Evolutionary conservation across 371 early-diverging fungal species (phyloP).

Genomic region (Mortierella sp.): DNA sequence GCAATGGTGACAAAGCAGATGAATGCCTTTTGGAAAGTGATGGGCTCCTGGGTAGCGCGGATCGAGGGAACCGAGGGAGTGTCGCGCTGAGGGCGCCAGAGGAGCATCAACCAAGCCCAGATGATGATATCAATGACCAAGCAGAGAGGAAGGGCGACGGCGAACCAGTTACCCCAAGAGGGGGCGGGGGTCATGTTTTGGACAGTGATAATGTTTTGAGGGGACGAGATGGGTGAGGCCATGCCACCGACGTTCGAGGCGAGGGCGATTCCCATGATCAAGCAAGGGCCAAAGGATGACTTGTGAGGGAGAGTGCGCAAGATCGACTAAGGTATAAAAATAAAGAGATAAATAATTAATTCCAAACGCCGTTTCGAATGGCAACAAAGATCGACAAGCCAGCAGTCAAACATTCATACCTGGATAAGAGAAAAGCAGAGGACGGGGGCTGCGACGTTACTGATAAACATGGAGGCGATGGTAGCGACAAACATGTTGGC

Average conservation of each 20-base stretch:
- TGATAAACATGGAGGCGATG: conserved; percentile 85
- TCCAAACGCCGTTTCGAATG: neutral
- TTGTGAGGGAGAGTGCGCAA: conserved; percentile 64
- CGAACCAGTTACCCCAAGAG: conserved; percentile 79
- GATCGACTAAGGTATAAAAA: neutral
- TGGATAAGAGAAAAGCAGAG: conserved; percentile 84
- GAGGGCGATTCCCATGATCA: conserved; percentile 81
- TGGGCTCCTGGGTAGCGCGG: conserved; percentile 69
- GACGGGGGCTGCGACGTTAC: conserved; percentile 89
- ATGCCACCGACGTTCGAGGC: conserved; percentile 90
- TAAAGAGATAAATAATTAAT: neutral
- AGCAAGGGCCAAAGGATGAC: conserved; percentile 18
- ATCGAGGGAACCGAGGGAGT: conserved; percentile 71
- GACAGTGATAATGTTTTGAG: conserved; percentile 85
- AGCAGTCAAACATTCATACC: conserved; percentile 55
- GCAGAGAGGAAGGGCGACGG: conserved; percentile 72
- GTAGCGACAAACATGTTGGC: conserved; percentile 84
- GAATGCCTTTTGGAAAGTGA: conserved; percentile 74
- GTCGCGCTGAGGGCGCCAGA: conserved; percentile 75
- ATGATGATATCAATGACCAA: conserved; percentile 76
- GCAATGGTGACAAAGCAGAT: conserved; percentile 72
- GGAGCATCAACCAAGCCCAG: conserved; percentile 72
- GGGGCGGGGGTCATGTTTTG: conserved; percentile 83
- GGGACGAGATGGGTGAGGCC: conserved; percentile 88
- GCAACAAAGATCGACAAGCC: conserved; percentile 29